phyloP scores from a whole-genome alignment of 805 yeast species.

The Yamadazyma insecticola region DNA sequence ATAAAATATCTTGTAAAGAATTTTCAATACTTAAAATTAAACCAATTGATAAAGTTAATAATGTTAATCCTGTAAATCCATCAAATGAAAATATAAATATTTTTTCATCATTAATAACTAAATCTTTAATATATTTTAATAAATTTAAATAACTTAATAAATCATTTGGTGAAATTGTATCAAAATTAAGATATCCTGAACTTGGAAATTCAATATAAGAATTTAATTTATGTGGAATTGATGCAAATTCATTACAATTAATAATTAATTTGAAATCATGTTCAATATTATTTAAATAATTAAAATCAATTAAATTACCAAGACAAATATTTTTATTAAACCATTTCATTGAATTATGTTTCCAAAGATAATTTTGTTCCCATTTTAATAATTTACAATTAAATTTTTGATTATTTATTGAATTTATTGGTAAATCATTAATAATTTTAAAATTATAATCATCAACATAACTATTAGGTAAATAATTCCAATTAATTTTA shows the following conservation, averaged over 20 bases:
- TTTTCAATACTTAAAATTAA: constrained; percentile 8
- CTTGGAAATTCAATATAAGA: constrained; percentile 31
- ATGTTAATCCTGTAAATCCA: constrained; percentile 34
- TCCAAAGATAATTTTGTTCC: constrained; percentile 35
- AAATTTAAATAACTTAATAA: constrained; percentile 24
- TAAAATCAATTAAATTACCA: constrained; percentile 29
- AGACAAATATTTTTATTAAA: constrained; percentile 21
- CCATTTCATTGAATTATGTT: constrained; percentile 25
- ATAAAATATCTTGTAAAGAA: constrained; percentile 21
- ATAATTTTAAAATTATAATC: constrained; percentile 10
- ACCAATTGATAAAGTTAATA: constrained; percentile 17
- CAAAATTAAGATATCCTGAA: constrained; percentile 19
- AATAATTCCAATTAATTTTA: constrained; percentile 7
- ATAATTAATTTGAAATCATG: constrained; percentile 48
- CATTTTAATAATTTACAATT: constrained; percentile 18
- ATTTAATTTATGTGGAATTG: constrained; percentile 25
- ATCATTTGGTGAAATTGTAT: constrained; percentile 19
- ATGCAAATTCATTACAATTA: constrained; percentile 58
- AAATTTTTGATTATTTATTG: constrained; percentile 12
- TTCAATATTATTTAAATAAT: constrained; percentile 11
- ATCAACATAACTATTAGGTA: constrained; percentile 8
- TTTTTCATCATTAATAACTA: constrained; percentile 15
- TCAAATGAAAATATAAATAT: constrained; percentile 31
- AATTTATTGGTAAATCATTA: constrained; percentile 11
- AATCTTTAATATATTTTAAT: constrained; percentile 21